Conservation (phyloP, 2,329 filamentous ascomycete genomes). For the Cercospora sojina region DNA sequence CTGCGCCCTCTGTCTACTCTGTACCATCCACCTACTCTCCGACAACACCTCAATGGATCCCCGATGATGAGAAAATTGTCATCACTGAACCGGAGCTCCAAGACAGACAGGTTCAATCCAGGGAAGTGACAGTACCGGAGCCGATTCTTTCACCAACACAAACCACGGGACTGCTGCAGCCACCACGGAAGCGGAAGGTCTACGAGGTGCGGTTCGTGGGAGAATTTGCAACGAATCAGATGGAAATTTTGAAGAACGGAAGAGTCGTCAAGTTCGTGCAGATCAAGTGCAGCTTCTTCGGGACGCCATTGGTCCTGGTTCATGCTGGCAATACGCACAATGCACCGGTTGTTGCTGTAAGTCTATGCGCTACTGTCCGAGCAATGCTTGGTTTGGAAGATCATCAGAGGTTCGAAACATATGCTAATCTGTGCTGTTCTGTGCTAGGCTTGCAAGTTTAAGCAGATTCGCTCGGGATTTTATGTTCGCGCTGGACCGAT, state of each 20-base stretch:
- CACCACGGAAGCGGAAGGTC: not conserved
- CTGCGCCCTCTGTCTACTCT: not conserved
- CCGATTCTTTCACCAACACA: not conserved
- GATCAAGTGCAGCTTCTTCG: conserved; percentile 3
- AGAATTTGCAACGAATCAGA: not conserved
- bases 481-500: not conserved
- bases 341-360: not conserved
- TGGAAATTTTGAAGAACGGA: conserved; percentile 2
- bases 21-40: not conserved
- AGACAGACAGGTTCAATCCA: not conserved
- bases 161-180: not conserved
- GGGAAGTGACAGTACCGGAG: not conserved
- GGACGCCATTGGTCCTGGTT: not conserved
- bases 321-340: not conserved
- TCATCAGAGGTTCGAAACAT: not conserved
- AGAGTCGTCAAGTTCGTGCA: not conserved
- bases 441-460: not conserved
- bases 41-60: conserved; percentile 1
- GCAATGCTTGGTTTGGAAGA: not conserved
- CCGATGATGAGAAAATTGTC: not conserved
- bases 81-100: not conserved
- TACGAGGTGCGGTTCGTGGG: not conserved
- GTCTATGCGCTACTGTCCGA: not conserved
- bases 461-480: not conserved
- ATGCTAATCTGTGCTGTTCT: not conserved